Base-by-base conservation (phyloP, 768 basidiomycete genomes). In the Leucocoprinus leucothites region DNA sequence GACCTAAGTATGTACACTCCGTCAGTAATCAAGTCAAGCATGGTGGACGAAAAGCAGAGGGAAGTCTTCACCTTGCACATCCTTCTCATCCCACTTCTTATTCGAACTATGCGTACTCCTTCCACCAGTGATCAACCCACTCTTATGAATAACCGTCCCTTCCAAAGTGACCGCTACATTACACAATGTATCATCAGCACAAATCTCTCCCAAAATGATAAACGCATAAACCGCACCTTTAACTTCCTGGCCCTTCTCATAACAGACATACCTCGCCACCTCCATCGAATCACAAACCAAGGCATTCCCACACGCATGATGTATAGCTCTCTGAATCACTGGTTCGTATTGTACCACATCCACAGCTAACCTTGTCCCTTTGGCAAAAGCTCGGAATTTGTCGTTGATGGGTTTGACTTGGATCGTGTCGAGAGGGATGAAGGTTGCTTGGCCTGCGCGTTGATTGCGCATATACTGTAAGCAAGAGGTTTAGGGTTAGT, bases 391-490 rank as follows among this genome's bases (percentile, higher is more conserved):
- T 21, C 97, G 86, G 71, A 91, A 94, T 68, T 94, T 94, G 72
- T 98, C 97, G 60, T 94, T 94, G 59, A 94, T 79, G 1, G 94
- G 86, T 68, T 96, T 98, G 31, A 89, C 88, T 65, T 94, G 91
- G 61, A 98, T 96, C 8, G 94, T 95, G 68, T 98, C 96, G n/a
- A 99, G 85, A 0, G 97, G 97, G 44, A 99, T 89, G 74, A 98
- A 98, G 0, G 97, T 99, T 11, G 96, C 96, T 71, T 94, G 92
- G 1, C 96, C 97, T 0, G 90, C 85, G 34, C 95, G 89, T 70
- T 97, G 94, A 57, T 89, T 94, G 58, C 94, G 88, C 83, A 99
- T 84, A 69, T 97, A 98, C 89, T 94, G 61, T 31, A 31, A 19
- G n/a, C 5, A 45, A 47, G 40, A 60, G 3, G 43, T 28, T 51